Evolutionary conservation across 2,329 filamentous ascomycete species (phyloP).

Genomic region (Arthrobotrys entomopaga): DNA sequence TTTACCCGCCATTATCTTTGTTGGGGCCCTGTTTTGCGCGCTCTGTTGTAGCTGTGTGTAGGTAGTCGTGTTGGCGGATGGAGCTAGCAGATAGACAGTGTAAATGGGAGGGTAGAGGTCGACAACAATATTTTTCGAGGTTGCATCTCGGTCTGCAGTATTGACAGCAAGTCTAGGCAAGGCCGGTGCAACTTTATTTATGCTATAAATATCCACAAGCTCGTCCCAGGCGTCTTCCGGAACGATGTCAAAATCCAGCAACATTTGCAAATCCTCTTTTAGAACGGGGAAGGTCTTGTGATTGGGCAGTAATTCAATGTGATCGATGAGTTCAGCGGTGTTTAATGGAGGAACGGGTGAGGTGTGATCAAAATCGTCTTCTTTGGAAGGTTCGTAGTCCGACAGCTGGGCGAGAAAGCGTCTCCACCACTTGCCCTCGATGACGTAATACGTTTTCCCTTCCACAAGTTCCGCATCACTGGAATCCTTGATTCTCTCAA

Average conservation of each 20-base stretch:
- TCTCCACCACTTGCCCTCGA: slow-evolving; percentile 82
- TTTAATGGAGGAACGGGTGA: slow-evolving; percentile 69
- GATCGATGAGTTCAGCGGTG: slow-evolving; percentile 30
- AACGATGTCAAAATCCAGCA: slow-evolving; percentile 80
- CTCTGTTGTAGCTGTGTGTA: slow-evolving; percentile 71
- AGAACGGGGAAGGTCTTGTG: slow-evolving; percentile 45
- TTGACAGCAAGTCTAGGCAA: slow-evolving; percentile 83
- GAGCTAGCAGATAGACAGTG: slow-evolving; percentile 77
- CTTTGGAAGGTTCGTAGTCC: slow-evolving; percentile 56
- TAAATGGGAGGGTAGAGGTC: slow-evolving; percentile 88
- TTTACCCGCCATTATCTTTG: slow-evolving; percentile 76
- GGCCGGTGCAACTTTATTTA: slow-evolving; percentile 74
- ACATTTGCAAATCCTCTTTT: slow-evolving; percentile 61
- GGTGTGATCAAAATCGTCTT: slow-evolving; percentile 75
- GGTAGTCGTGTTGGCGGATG: slow-evolving; percentile 68
- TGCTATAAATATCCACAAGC: slow-evolving; percentile 82
- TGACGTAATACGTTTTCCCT: slow-evolving; percentile 78
- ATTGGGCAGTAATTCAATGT: slow-evolving; percentile 34
- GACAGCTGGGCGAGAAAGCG: slow-evolving; percentile 73
- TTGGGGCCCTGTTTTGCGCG: slow-evolving; percentile 71
- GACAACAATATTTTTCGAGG: slow-evolving; percentile 75
- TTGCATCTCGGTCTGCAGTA: slow-evolving; percentile 70
- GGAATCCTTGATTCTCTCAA: slow-evolving; percentile 70
- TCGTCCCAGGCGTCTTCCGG: slow-evolving; percentile 83
- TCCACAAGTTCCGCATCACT: slow-evolving; percentile 70